Conservation (phyloP, 805 yeast species). For the Nakazawaea holstii region DNA sequence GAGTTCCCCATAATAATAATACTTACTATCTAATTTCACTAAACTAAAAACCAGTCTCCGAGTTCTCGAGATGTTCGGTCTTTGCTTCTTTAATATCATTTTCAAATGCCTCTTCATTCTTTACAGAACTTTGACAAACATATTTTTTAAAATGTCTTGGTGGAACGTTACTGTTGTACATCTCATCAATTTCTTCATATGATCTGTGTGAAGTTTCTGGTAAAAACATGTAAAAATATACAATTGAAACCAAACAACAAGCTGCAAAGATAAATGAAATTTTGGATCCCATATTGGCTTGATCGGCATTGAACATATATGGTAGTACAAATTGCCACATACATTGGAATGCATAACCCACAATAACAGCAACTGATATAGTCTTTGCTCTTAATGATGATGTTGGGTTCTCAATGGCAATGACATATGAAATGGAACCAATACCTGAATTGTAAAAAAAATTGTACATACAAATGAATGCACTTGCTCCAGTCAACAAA, state of each 20-base stretch:
- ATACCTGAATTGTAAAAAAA: slow-evolving; percentile 23
- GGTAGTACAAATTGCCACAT: slow-evolving; percentile 10
- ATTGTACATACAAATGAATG: slow-evolving; percentile 20
- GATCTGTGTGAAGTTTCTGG: slow-evolving; percentile 60
- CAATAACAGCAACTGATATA: slow-evolving; percentile 4
- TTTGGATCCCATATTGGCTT: slow-evolving; percentile 11
- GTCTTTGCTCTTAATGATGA: slow-evolving; percentile 10
- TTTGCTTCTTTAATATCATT: not conserved
- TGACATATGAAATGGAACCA: slow-evolving; percentile 24
- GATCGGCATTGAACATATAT: slow-evolving; percentile 11
- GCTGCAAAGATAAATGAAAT: slow-evolving; percentile 11
- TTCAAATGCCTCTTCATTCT: not conserved
- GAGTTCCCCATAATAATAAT: too few species aligned
- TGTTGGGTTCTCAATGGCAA: slow-evolving; percentile 13
- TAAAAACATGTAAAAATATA: slow-evolving; percentile 44
- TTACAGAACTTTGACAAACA: not conserved
- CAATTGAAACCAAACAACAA: slow-evolving; percentile 12
- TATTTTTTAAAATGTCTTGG: slow-evolving; percentile 25
- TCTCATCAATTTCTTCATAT: slow-evolving; percentile 52
- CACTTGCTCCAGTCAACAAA: slow-evolving; percentile 25
- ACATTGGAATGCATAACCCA: slow-evolving; percentile 7
- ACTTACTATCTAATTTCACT: too few species aligned
- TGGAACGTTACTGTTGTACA: slow-evolving; percentile 34
- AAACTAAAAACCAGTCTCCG: too few species aligned
- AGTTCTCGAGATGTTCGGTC: not conserved